These are phyloP conservation scores for Aureobasidium musti DNA, from an alignment of 2,329 filamentous ascomycete genomes.

Conservation along the genomic window DNA sequence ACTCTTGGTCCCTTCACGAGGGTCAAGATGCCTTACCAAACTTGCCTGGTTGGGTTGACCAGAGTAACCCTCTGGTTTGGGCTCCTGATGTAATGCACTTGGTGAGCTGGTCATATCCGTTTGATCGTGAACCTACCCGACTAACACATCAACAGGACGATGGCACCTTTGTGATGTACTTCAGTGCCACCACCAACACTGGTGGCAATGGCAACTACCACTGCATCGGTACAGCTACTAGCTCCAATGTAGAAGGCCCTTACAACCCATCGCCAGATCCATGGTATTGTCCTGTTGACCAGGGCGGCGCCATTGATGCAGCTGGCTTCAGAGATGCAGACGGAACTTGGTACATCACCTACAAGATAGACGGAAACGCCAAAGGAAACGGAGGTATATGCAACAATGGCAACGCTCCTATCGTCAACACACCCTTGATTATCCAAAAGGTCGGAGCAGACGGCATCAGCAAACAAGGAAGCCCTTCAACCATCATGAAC, in stretches of 20 bases:
- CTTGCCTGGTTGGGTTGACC: slow-evolving; percentile 38
- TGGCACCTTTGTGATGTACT: slow-evolving; percentile 38
- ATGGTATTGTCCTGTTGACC: slow-evolving; percentile 35
- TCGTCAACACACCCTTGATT: slow-evolving; percentile 36
- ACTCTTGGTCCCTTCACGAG: slow-evolving; percentile 37
- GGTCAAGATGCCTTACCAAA: slow-evolving; percentile 40
- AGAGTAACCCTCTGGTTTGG: slow-evolving; percentile 39
- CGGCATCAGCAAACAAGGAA: slow-evolving; percentile 36
- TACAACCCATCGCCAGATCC: slow-evolving; percentile 35
- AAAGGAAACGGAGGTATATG: slow-evolving; percentile 37
- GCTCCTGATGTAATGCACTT: slow-evolving; percentile 40
- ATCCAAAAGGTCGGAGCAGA: slow-evolving; percentile 36
- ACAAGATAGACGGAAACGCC: slow-evolving; percentile 39
- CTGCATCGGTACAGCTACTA: slow-evolving; percentile 38
- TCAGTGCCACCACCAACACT: slow-evolving; percentile 35
- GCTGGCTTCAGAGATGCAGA: slow-evolving; percentile 36
- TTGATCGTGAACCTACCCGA: neutral
- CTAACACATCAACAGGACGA: slow-evolving; percentile 31
- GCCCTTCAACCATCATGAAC: slow-evolving; percentile 33
- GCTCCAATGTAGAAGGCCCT: slow-evolving; percentile 35
- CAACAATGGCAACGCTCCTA: slow-evolving; percentile 33
- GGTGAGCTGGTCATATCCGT: slow-evolving; percentile 22
- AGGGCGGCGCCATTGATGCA: slow-evolving; percentile 39
- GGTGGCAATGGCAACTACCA: slow-evolving; percentile 34
- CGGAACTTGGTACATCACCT: slow-evolving; percentile 35